phyloP scores from a whole-genome alignment of 2,329 filamentous ascomycete species.

The Colletotrichum incanum region DNA sequence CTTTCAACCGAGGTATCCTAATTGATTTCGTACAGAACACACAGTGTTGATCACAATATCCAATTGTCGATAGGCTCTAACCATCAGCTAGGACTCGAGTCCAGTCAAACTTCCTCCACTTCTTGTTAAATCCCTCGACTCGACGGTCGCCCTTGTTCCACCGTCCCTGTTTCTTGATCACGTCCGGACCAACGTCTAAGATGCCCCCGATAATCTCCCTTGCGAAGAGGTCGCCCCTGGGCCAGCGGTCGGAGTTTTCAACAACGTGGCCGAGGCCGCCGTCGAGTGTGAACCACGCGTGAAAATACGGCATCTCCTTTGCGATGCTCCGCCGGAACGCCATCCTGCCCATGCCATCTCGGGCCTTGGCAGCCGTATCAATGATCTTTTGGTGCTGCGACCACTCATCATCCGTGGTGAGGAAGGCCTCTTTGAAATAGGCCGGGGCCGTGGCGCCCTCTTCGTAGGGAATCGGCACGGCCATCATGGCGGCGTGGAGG shows the following conservation, averaged over 20 bases:
- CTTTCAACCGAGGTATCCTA: constrained; percentile 24
- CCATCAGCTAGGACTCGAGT: constrained; percentile 69
- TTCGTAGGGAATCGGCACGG: constrained; percentile 89
- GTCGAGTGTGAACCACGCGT: constrained; percentile 95
- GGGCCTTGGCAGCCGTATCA: constrained; percentile 80
- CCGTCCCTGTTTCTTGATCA: constrained; percentile 90
- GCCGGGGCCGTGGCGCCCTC: constrained; percentile 93
- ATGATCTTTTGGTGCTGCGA: constrained; percentile 95
- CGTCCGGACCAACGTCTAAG: constrained; percentile 84
- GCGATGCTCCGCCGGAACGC: constrained; percentile 88
- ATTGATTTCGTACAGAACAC: not conserved
- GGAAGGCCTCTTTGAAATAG: constrained; percentile 95
- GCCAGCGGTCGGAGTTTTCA: constrained; percentile 89
- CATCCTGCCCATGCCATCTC: constrained; percentile 80
- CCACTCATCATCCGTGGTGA: constrained; percentile 93
- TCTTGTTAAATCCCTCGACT: constrained; percentile 83
- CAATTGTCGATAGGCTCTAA: constrained; percentile 2
- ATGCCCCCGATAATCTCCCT: constrained; percentile 94
- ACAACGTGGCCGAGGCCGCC: constrained; percentile 94
- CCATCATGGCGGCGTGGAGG: constrained; percentile 88
- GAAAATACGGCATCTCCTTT: constrained; percentile 99
- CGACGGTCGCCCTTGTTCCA: constrained; percentile 82
- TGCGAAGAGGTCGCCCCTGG: constrained; percentile 91
- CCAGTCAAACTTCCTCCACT: constrained; percentile 96
- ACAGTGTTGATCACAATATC: not conserved